These are phyloP conservation scores for Pythium phragmitis DNA, from an alignment of 352 stramenopile species.

Conservation along the genomic window DNA sequence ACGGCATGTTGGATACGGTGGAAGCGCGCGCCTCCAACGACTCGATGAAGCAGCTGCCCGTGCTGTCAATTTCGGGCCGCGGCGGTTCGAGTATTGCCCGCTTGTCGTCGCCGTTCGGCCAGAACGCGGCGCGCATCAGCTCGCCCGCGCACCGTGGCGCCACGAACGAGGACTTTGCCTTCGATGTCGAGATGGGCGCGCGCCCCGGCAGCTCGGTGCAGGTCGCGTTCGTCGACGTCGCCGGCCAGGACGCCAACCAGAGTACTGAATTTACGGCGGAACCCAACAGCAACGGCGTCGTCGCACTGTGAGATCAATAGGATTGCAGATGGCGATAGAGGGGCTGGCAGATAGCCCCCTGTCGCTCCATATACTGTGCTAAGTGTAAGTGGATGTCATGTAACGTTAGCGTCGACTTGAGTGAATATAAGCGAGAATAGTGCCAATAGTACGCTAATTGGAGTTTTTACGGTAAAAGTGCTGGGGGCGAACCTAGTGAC, in stretches of 20 bases:
- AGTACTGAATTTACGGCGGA: slow-evolving; percentile 3
- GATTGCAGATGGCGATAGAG: not conserved
- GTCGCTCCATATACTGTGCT: not conserved
- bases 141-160: slow-evolving; percentile 13
- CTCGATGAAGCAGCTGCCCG: slow-evolving; percentile 20
- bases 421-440: slow-evolving; percentile 1
- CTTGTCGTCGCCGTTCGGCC: slow-evolving; percentile 24
- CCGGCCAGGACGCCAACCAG: not conserved
- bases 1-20: slow-evolving; percentile 16
- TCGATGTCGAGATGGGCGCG: slow-evolving; percentile 16
- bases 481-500: slow-evolving; percentile 4
- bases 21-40: slow-evolving; percentile 10
- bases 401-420: not conserved
- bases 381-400: slow-evolving; percentile 3
- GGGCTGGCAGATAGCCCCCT: not conserved
- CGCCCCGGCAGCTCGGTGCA: slow-evolving; percentile 22
- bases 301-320: slow-evolving; percentile 13
- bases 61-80: slow-evolving; percentile 13
- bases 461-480: not conserved
- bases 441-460: not conserved
- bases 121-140: slow-evolving; percentile 19
- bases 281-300: slow-evolving; percentile 15
- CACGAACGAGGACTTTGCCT: slow-evolving; percentile 24
- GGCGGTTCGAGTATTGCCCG: slow-evolving; percentile 2
- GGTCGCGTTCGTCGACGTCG: slow-evolving; percentile 15